Percentiles rank a stretch among this genome's conserved stretches.
phyloP scores from a whole-genome alignment of 768 basidiomycete genomes.

The Asterophora lycoperdoides region DNA sequence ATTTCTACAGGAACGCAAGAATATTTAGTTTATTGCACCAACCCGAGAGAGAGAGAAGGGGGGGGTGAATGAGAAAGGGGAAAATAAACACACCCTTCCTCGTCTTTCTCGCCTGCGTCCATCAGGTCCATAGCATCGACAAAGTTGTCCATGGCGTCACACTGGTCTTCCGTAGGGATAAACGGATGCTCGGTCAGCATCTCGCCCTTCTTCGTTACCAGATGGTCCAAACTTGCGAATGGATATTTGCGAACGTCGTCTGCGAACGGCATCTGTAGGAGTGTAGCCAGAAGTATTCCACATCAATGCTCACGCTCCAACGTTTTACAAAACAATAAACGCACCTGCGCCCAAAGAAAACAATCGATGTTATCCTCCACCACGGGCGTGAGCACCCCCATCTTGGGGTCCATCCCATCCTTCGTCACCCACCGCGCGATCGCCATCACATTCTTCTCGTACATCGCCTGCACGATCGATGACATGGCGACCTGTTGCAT shows the following conservation, averaged over 20 bases:
- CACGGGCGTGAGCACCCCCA: conserved; percentile 71
- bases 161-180: conserved; percentile 74
- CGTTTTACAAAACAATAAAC: too few species aligned
- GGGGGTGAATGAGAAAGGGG: conserved; percentile 14
- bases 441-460: conserved; percentile 58
- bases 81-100: conserved; percentile 50
- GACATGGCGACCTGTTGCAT: conserved; percentile 82
- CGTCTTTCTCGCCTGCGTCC: conserved; percentile 70
- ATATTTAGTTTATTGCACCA: background rate
- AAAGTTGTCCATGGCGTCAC: conserved; percentile 79
- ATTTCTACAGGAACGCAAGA: conserved; percentile 36
- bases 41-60: conserved; percentile 2
- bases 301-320: background rate
- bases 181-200: conserved; percentile 71
- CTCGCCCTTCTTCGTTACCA: conserved; percentile 75
- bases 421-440: conserved; percentile 79
- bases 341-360: conserved; percentile 79
- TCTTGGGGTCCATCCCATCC: conserved; percentile 75
- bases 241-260: conserved; percentile 88
- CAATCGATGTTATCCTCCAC: conserved; percentile 69
- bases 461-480: conserved; percentile 83
- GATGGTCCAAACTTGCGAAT: conserved; percentile 74
- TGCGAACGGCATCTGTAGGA: conserved; percentile 92
- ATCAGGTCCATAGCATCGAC: conserved; percentile 89
- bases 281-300: background rate